Evolutionary conservation across 2,329 filamentous ascomycete species (phyloP), one percentile per base, ranked within the genome.

Genomic region (Xylariales sp.): DNA sequence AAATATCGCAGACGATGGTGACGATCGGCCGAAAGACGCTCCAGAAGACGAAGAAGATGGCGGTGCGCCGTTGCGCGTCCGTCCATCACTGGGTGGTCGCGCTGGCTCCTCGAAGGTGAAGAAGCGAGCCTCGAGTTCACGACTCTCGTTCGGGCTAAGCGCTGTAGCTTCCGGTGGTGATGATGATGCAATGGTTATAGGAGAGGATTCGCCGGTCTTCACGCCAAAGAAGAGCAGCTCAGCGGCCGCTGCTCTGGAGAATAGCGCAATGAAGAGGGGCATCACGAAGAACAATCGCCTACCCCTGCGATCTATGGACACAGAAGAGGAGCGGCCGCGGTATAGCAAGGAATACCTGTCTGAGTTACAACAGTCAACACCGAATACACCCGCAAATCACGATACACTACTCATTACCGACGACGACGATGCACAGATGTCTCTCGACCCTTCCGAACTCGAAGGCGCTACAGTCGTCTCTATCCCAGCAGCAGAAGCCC

Each of bases 321-420:
- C 64, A 9, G 81, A 86, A 11, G 80, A 84, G 12, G 82, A 83
- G 38, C 72, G 84, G 27, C 89, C 88, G 0, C 84, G 70, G 44
- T 97, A 98, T 60, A 94, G 78, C 67, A 86, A 86, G 55, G 88
- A 94, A 52, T 88, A 91, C 50, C 72, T 98, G 15, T 82, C 86
- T 24, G 88, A 95, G 59, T 73, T 98, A 11, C 87, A 88, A 48
- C 85, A 82, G 45, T 89, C 87, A 10, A 96, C 90, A 0, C 89
- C 88, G 0, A 87, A 82, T 18, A 90, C 86, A 0, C 90, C 89
- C 7, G 39, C 39, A 5, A 20, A 36, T 19, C 12, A 27, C n/a
- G 32, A 21, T 4, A 32, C 39, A 7, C 24, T 42, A 22, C 39
- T 35, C n/a, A 34, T 42, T 20, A 21, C 31, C 11, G 39, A 42